phyloP scores from a whole-genome alignment of 2,329 filamentous ascomycete species.

The Aureobasidium sp. region DNA sequence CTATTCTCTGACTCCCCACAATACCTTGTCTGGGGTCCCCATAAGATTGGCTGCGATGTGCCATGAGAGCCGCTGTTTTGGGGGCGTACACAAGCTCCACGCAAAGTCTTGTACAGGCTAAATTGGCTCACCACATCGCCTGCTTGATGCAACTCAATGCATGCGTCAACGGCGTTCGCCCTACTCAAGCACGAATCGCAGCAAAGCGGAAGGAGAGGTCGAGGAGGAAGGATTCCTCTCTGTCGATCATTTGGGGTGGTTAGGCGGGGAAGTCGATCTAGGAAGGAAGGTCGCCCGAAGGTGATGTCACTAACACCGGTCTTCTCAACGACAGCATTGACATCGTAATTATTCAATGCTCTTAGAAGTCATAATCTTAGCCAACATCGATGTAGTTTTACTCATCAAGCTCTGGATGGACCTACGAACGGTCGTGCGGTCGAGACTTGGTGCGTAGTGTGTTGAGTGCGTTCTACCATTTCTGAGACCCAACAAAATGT shows the following conservation, averaged over 20 bases:
- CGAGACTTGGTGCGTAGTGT: too few relatives aligned
- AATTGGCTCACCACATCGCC: too few relatives aligned
- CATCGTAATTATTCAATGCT: background rate
- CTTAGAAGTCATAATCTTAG: too few relatives aligned
- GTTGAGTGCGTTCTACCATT: too few relatives aligned
- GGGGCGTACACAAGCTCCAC: background rate
- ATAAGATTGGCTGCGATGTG: background rate
- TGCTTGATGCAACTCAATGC: background rate
- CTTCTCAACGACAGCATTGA: background rate
- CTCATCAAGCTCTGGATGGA: too few relatives aligned
- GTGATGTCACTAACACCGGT: background rate
- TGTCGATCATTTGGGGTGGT: slow-evolving; percentile 2
- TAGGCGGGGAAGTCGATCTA: background rate
- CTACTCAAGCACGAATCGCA: background rate
- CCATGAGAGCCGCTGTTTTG: background rate
- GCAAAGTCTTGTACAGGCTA: background rate
- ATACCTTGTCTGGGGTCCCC: background rate
- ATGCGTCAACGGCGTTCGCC: slow-evolving; percentile 10
- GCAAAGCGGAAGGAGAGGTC: background rate
- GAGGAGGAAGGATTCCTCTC: background rate
- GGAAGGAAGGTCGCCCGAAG: background rate
- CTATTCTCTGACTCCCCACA: background rate
- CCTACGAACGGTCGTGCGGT: too few relatives aligned
- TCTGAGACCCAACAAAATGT: background rate
- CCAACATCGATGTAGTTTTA: too few relatives aligned